These are phyloP conservation scores for Pyrrhoderma lamaoense DNA, from an alignment of 1,284 basidiomycete species.

Conservation along the genomic window DNA sequence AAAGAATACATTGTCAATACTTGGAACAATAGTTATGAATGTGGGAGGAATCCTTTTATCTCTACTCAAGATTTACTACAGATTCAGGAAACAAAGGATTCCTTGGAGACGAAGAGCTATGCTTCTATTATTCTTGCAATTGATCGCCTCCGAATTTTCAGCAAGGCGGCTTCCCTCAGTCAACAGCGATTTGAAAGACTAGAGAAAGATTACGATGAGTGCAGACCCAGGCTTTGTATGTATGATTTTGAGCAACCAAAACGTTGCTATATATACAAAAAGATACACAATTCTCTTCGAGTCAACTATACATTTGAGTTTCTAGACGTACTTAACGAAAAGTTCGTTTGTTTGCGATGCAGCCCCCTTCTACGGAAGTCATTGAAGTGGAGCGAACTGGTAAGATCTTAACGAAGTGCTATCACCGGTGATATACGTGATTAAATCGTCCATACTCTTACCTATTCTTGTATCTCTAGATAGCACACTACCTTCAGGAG, in stretches of 20 bases:
- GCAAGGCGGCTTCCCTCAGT: too few relatives aligned
- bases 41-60: not conserved
- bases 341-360: conserved; percentile 3
- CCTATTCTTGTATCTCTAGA: not conserved
- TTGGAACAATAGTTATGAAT: too few relatives aligned
- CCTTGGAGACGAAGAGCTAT: not conserved
- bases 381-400: conserved; percentile 2
- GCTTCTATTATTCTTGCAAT: too few relatives aligned
- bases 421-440: too few relatives aligned
- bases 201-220: too few relatives aligned
- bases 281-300: not conserved
- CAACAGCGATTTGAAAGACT: too few relatives aligned
- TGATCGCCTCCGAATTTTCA: too few relatives aligned
- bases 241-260: too few relatives aligned
- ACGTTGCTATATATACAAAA: too few relatives aligned
- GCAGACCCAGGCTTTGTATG: too few relatives aligned
- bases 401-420: not conserved
- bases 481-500: not conserved
- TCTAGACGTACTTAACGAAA: not conserved
- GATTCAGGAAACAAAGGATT: not conserved
- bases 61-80: not conserved
- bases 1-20: not conserved
- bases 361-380: not conserved
- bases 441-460: not conserved
- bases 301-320: not conserved